Evolutionary conservation across 75 land plant species (phyloP).

Genomic region (Larix kaempferi): DNA sequence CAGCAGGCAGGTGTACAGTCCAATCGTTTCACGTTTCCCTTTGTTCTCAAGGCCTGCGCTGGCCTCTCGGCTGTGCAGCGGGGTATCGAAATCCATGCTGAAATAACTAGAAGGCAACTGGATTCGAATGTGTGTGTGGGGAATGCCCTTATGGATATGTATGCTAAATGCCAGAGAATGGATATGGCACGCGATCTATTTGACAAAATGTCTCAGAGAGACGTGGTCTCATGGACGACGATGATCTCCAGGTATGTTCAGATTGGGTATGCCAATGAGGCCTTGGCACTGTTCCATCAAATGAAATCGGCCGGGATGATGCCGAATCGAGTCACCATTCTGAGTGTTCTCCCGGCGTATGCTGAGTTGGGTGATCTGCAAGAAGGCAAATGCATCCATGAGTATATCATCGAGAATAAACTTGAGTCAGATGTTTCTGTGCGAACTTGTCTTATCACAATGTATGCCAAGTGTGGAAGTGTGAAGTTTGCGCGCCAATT

Average conservation of each 20-base stretch:
- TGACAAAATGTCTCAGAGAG: conserved; percentile 22
- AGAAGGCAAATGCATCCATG: conserved; percentile 42
- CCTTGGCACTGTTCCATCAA: conserved; percentile 5
- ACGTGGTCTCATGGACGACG: conserved; percentile 35
- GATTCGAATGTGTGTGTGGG: conserved; percentile 25
- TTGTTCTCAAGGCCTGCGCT: conserved; percentile 30
- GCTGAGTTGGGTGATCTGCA: background rate
- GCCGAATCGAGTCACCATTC: conserved; percentile 28
- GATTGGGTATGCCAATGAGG: conserved; percentile 18
- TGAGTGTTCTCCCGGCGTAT: conserved; percentile 9
- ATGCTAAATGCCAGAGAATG: conserved; percentile 23
- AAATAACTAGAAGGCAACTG: conserved; percentile 14
- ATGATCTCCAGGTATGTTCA: conserved; percentile 20
- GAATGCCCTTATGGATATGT: conserved; percentile 35
- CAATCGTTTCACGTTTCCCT: conserved; percentile 27
- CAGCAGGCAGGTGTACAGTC: conserved; percentile 13
- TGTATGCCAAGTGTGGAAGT: conserved; percentile 72
- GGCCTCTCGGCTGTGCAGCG: background rate
- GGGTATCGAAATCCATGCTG: conserved; percentile 25
- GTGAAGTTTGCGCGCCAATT: conserved; percentile 39
- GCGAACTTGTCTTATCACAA: conserved; percentile 44
- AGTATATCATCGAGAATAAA: conserved; percentile 16
- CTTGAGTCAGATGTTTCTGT: conserved; percentile 34
- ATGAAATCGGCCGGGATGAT: conserved; percentile 18
- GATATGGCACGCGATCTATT: conserved; percentile 19